phyloP scores from a whole-genome alignment of 2,329 filamentous ascomycete species.

The Hortaea sp. region DNA sequence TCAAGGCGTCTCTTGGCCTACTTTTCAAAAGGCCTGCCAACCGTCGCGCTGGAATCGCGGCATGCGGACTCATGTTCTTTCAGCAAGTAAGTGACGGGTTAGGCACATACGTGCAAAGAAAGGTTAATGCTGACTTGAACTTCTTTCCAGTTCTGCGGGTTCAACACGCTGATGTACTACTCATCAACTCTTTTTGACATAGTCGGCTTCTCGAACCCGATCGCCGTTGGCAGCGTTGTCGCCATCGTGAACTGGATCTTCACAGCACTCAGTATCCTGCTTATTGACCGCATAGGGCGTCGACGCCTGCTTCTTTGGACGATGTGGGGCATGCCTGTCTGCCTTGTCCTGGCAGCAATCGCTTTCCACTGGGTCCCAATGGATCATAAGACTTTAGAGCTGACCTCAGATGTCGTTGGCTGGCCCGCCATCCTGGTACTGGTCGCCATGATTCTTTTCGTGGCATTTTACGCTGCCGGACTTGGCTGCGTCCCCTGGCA shows the following conservation, averaged over 20 bases:
- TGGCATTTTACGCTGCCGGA: slow-evolving; percentile 75
- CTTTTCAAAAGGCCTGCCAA: slow-evolving; percentile 36
- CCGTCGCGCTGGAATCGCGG: slow-evolving; percentile 68
- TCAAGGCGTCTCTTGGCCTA: background rate
- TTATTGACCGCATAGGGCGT: slow-evolving; percentile 71
- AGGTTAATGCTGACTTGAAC: too few relatives aligned
- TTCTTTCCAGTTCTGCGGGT: slow-evolving; percentile 27
- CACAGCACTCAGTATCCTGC: slow-evolving; percentile 58
- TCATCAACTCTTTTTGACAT: slow-evolving; percentile 35
- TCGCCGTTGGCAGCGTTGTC: slow-evolving; percentile 67
- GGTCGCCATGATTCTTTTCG: slow-evolving; percentile 68
- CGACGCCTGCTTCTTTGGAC: slow-evolving; percentile 66
- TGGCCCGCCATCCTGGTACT: slow-evolving; percentile 49
- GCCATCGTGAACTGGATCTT: slow-evolving; percentile 74
- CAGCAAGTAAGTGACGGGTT: slow-evolving; percentile 48
- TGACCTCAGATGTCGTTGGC: background rate
- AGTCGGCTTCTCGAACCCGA: slow-evolving; percentile 68
- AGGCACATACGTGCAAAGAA: too few relatives aligned
- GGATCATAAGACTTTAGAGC: slow-evolving; percentile 7
- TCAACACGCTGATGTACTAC: slow-evolving; percentile 69
- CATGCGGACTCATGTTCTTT: slow-evolving; percentile 74
- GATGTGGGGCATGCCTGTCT: slow-evolving; percentile 65
- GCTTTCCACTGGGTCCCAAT: slow-evolving; percentile 57
- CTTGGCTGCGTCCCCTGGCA: slow-evolving; percentile 94
- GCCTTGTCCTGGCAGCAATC: slow-evolving; percentile 58